phyloP scores from a whole-genome alignment of 2,329 filamentous ascomycete genomes.

The Aspergillus eucalypticola region DNA sequence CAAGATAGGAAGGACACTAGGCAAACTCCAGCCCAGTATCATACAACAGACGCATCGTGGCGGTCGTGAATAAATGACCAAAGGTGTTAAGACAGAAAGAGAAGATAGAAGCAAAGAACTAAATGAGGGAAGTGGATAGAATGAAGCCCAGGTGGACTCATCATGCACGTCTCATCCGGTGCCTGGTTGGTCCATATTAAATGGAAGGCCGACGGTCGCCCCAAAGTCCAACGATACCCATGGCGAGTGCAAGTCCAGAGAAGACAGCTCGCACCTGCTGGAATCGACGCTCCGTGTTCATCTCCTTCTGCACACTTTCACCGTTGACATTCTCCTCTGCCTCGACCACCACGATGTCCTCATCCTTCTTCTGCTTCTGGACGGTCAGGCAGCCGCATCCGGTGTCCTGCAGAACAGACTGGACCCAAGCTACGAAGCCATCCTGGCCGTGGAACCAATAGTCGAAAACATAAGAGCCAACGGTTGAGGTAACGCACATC shows the following conservation, averaged over 20 bases:
- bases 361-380: constrained; percentile 32
- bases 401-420: constrained; percentile 47
- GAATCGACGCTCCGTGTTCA: constrained; percentile 44
- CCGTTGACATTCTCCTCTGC: constrained; percentile 46
- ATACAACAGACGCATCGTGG: constrained; percentile 1
- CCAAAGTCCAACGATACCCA: constrained; percentile 52
- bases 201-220: constrained; percentile 36
- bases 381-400: constrained; percentile 23
- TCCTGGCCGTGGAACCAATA: constrained; percentile 70
- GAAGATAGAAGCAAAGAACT: constrained; percentile 1
- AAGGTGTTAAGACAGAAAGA: background rate
- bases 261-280: constrained; percentile 42
- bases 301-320: constrained; percentile 46
- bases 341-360: constrained; percentile 42
- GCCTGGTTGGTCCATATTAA: background rate
- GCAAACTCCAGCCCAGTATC: background rate
- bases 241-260: constrained; percentile 45
- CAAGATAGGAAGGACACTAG: background rate
- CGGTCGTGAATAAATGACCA: background rate
- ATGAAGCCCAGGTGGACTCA: background rate
- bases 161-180: background rate
- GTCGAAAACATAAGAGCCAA: constrained; percentile 58
- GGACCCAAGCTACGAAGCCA: constrained; percentile 44
- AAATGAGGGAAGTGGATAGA: background rate
- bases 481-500: constrained; percentile 65